Percentiles rank a stretch among this genome's conserved stretches.
Conservation (phyloP, 345 rosid species). For the Hypericum perforatum region DNA sequence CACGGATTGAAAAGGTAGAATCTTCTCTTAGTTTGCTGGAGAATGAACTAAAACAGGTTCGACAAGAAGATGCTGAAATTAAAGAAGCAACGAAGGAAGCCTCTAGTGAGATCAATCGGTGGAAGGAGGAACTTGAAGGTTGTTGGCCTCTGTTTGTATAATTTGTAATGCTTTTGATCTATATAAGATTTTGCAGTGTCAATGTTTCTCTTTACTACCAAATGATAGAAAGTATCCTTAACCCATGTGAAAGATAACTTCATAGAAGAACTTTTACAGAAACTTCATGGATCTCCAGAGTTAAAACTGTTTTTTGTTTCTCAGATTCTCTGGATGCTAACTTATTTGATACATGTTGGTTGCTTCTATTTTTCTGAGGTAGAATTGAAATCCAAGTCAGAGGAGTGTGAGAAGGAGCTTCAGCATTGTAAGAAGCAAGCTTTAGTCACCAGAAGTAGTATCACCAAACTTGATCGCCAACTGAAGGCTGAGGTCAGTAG, state of each 20-base stretch:
- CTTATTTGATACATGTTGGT: background rate
- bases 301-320: background rate
- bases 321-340: constrained; percentile 1
- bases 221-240: too few relatives aligned
- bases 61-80: constrained; percentile 51
- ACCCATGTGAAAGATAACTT: too few relatives aligned
- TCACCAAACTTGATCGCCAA: constrained; percentile 73
- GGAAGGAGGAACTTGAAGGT: constrained; percentile 78
- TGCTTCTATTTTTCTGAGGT: constrained; percentile 16
- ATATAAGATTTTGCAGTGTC: too few relatives aligned
- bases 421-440: constrained; percentile 82
- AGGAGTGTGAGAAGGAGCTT: constrained; percentile 80
- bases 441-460: constrained; percentile 66
- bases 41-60: constrained; percentile 48
- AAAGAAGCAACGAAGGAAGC: constrained; percentile 52
- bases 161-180: background rate
- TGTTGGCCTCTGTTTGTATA: constrained; percentile 8
- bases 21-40: constrained; percentile 53
- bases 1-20: constrained; percentile 73
- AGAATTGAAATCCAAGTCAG: constrained; percentile 86
- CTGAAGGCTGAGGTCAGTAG: constrained; percentile 59
- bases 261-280: too few relatives aligned
- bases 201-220: too few relatives aligned
- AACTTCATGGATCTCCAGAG: too few relatives aligned
- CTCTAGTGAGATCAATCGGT: constrained; percentile 47